A percentile compares a stretch with the other conserved stretches of the same genome.
Evolutionary conservation across 1,284 basidiomycete species (phyloP).

Genomic region (Ceratobasidium sp.): DNA sequence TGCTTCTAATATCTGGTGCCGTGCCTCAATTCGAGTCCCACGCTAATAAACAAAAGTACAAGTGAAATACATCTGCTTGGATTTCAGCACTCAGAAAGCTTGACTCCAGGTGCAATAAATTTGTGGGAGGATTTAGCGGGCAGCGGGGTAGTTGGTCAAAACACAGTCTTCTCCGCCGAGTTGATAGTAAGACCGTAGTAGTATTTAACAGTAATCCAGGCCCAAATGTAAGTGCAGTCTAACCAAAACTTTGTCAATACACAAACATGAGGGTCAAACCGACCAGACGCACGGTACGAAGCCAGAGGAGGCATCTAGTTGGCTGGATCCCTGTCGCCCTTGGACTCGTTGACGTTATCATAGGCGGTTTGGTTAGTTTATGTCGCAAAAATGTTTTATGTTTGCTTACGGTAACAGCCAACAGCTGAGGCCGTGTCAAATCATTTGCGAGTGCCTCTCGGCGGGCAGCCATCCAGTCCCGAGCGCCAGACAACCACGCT

Average conservation of each 20-base stretch:
- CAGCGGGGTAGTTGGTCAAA: conserved; percentile 1
- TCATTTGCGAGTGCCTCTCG: conserved; percentile 66
- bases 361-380: background rate
- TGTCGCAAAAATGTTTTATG: background rate
- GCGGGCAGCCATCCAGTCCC: conserved; percentile 61
- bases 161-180: conserved; percentile 23
- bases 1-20: too few species aligned
- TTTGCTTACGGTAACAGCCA: conserved; percentile 60
- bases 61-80: too few species aligned
- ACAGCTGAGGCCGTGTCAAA: conserved; percentile 63
- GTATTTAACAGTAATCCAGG: conserved; percentile 58
- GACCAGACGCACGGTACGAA: conserved; percentile 56
- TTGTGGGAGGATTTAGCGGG: background rate
- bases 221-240: conserved; percentile 46
- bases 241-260: background rate
- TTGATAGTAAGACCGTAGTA: conserved; percentile 54
- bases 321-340: conserved; percentile 60
- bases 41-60: too few species aligned
- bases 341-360: conserved; percentile 56
- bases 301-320: conserved; percentile 61
- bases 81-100: too few species aligned
- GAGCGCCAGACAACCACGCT: conserved; percentile 67
- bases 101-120: background rate
- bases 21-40: too few species aligned
- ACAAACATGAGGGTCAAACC: conserved; percentile 59